Base-by-base conservation (phyloP, 1,284 basidiomycete species). In the Naganishia albida region DNA sequence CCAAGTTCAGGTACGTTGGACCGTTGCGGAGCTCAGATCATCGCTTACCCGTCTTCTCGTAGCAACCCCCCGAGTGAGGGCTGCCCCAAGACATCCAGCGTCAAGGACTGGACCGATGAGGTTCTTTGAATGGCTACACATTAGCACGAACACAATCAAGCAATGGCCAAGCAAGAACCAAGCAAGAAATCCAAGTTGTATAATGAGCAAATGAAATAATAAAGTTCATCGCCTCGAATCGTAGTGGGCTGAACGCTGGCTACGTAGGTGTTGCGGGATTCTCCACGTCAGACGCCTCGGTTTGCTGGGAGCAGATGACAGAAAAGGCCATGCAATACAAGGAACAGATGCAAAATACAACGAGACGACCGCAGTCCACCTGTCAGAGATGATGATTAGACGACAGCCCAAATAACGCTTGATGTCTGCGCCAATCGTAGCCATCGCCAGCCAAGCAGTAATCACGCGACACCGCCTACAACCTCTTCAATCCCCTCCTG, bases 21-120 rank as follows among this genome's bases (percentile, higher is more conserved):
- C 7, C 1, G 23, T 43, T 15, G 40, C 20, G 7, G 8, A 16
- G 15, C 3, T 13, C 15, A 7, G 15, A 18, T 6, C 16, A 2
- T 30, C 12, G 16, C 51, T 52, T 7, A 52, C 30, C 10, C 65
- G 23, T 62, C n/a, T 43, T n/a, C 8, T n/a, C 18, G 12, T 54
- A 75, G 74, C 57, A 69, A 71, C 18, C 76, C 81, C 3, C 83
- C 85, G 0, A 78, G 79, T 1, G 68, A 75, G 2, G 84, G 84
- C 0, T 84, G 82, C 74, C 86, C 85, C 3, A 77, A 73, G 62
- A 70, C 80, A 16, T 82, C 76, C 50, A 80, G 83, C 48, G 85
- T 87, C 2, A 80, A 80, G 26, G 84, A 86, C 4, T 87, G 85
- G 85, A 73, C 72, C 25, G 67, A 72, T 34, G 70, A 71, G 64